phyloP scores from a whole-genome alignment of 164 flowering plant genomes.

The grape (Vitis vinifera) region DNA sequence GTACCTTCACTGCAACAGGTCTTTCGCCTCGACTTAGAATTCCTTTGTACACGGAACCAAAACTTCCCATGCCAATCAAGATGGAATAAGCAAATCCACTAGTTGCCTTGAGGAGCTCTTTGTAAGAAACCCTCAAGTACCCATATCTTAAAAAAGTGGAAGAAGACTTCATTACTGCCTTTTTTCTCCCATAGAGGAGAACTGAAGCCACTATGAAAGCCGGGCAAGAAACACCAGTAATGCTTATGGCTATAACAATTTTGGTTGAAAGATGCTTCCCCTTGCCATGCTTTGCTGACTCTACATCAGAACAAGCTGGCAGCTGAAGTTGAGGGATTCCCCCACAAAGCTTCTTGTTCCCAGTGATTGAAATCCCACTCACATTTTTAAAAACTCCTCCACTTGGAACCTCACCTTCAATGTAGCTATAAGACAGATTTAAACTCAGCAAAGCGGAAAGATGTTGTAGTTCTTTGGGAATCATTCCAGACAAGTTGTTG shows the following conservation, averaged over 20 bases:
- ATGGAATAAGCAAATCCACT: slow-evolving; percentile 24
- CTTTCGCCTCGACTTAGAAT: too few relatives aligned
- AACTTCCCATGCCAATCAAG: slow-evolving; percentile 30
- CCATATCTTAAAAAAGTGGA: not conserved
- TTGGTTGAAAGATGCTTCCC: not conserved
- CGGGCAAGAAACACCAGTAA: not conserved
- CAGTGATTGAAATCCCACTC: slow-evolving; percentile 24
- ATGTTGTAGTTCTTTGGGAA: slow-evolving; percentile 5
- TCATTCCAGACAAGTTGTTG: slow-evolving; percentile 16
- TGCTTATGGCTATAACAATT: not conserved
- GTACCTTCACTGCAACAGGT: too few relatives aligned
- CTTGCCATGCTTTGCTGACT: not conserved
- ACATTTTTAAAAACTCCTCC: slow-evolving; percentile 35
- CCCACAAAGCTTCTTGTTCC: slow-evolving; percentile 42
- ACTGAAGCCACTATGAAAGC: not conserved
- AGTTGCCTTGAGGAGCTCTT: slow-evolving; percentile 22
- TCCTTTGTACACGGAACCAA: slow-evolving; percentile 34
- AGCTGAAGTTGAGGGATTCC: slow-evolving; percentile 30
- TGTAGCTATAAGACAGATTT: slow-evolving; percentile 18
- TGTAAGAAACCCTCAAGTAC: slow-evolving; percentile 20
- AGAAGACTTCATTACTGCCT: not conserved
- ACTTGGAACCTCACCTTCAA: slow-evolving; percentile 45
- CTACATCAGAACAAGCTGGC: slow-evolving; percentile 17
- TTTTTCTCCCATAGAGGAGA: slow-evolving; percentile 7
- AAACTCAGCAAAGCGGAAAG: too few relatives aligned